Base-by-base conservation (phyloP, 352 stramenopile species). In the Globisporangium rhizosaccharum region DNA sequence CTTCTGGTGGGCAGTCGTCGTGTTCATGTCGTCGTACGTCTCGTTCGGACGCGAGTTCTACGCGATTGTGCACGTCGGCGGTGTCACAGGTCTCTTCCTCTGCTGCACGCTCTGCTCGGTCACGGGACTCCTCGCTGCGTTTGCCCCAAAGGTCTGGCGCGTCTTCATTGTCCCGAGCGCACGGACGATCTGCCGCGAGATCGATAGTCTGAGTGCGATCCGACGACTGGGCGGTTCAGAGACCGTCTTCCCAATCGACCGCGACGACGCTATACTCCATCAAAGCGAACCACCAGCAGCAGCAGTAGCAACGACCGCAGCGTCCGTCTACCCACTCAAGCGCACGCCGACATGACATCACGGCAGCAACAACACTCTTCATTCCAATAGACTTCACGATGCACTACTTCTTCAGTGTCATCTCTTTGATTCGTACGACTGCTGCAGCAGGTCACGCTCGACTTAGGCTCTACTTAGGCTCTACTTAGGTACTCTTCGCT, bases 31-130 rank as follows among this genome's bases (percentile, higher is more conserved):
- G 17, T 84, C 71, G 5, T 60, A 75, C 18, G 58, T 85, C 15
- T 65, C 71, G 4, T 88, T 88, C 47, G 72, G 78, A 1, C 75
- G 76, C 26, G 73, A 87, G 55, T 86, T 88, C 56, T 90, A 85
- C 50, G 71, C 73, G 8, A 75, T 87, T 50, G 37, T 88, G 17
- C 68, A 61, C 28, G 66, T 79, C 25, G 75, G 73, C 7, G 66
- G 59, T 3, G 56, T 75, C 59, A 77, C 75, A 7, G 75, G 80
- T 12, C 57, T 77, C 9, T 62, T 74, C 4, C 57, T 87, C 0
- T 62, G 76, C 26, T 72, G 64, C 0, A 14, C 66, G 1, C 70
- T 85, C 30, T 82, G 71, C 53, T 65, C 59, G 0, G 57, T 69
- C 28, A 48, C 62, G 2, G 72, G 72, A 15, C 53, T 85, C 18